Evolutionary conservation across 2,329 filamentous ascomycete genomes (phyloP).

Genomic region (Scedosporium aurantiacum): DNA sequence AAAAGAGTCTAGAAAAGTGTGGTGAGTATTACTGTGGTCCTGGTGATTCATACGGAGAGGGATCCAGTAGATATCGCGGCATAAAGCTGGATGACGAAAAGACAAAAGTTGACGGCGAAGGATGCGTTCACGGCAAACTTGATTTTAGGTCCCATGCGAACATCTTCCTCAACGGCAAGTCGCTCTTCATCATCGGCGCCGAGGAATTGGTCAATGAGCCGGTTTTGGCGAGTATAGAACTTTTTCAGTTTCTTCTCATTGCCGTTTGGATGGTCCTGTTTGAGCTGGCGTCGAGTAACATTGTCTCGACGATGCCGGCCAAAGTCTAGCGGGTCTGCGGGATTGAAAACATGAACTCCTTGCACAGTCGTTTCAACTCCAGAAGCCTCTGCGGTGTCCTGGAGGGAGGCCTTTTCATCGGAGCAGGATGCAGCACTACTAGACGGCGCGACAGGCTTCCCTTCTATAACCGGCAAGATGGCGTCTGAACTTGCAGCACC

Average conservation of each 20-base stretch:
- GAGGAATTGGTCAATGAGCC: constrained; percentile 40
- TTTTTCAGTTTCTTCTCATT: constrained; percentile 31
- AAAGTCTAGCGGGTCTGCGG: constrained; percentile 26
- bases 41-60: constrained; percentile 26
- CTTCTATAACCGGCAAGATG: neutral
- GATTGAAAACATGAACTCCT: constrained; percentile 4
- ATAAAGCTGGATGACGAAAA: constrained; percentile 48
- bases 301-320: constrained; percentile 26
- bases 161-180: constrained; percentile 36
- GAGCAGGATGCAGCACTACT: neutral
- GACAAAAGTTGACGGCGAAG: constrained; percentile 38
- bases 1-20: neutral
- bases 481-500: neutral
- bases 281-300: constrained; percentile 6
- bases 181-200: constrained; percentile 44
- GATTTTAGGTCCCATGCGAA: constrained; percentile 38
- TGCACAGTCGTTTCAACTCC: neutral
- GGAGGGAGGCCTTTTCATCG: neutral
- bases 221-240: constrained; percentile 36
- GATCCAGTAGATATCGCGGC: constrained; percentile 47
- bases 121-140: constrained; percentile 42
- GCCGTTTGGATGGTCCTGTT: constrained; percentile 30
- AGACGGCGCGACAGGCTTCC: neutral
- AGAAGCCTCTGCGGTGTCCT: neutral
- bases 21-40: neutral